Evolutionary conservation across 495 filamentous ascomycete species (phyloP).

Genomic region (Penicilliopsis zonata): DNA sequence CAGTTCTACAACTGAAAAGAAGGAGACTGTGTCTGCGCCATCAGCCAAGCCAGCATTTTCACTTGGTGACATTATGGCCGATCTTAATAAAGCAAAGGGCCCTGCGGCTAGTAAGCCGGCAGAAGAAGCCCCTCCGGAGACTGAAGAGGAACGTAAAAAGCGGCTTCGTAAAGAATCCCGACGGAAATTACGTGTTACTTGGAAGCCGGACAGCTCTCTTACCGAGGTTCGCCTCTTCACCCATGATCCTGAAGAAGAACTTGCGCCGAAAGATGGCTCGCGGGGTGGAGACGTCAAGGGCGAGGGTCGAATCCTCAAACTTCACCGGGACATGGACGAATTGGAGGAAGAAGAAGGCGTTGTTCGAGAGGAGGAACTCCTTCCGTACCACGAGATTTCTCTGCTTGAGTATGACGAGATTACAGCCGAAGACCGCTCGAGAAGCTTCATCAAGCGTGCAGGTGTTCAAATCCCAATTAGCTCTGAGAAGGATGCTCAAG

Average conservation of each 20-base stretch:
- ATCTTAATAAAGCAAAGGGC: slow-evolving; percentile 53
- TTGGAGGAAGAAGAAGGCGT: slow-evolving; percentile 60
- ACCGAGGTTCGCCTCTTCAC: slow-evolving; percentile 62
- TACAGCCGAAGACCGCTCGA: slow-evolving; percentile 30
- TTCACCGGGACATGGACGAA: slow-evolving; percentile 48
- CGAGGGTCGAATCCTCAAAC: slow-evolving; percentile 74
- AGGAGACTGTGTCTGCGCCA: slow-evolving; percentile 22
- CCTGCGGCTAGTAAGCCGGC: slow-evolving; percentile 37
- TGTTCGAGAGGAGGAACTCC: slow-evolving; percentile 32
- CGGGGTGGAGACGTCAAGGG: slow-evolving; percentile 57
- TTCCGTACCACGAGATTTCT: slow-evolving; percentile 30
- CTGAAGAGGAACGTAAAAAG: slow-evolving; percentile 58
- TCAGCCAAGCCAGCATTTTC: slow-evolving; percentile 37
- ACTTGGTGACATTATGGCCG: slow-evolving; percentile 49
- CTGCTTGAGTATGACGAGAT: slow-evolving; percentile 46
- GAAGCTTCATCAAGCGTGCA: slow-evolving; percentile 50
- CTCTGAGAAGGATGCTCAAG: slow-evolving; percentile 53
- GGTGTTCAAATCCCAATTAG: slow-evolving; percentile 48
- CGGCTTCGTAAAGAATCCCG: slow-evolving; percentile 70
- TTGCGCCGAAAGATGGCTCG: slow-evolving; percentile 54
- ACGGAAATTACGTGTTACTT: slow-evolving; percentile 57
- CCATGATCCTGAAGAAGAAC: slow-evolving; percentile 71
- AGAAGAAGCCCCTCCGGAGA: slow-evolving; percentile 52
- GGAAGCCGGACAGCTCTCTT: slow-evolving; percentile 60
- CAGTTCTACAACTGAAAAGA: slow-evolving; percentile 26